A percentile compares a stretch with the other conserved stretches of the same genome.
Evolutionary conservation across 768 basidiomycete genomes (phyloP).

Genomic region (Rhodosporidiobolus odoratus): DNA sequence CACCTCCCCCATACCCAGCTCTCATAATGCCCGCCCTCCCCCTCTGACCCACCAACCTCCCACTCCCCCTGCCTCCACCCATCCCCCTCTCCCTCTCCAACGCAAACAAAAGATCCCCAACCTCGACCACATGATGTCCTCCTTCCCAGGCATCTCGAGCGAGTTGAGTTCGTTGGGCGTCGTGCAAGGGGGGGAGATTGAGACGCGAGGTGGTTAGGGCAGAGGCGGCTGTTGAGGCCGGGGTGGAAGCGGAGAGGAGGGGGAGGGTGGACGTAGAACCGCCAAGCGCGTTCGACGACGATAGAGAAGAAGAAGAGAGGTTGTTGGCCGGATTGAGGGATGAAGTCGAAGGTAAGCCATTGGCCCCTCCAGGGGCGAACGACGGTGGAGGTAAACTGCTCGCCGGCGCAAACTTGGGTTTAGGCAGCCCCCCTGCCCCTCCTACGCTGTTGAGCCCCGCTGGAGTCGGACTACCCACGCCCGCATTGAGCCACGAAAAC

Average conservation of each 20-base stretch:
- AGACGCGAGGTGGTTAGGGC: slow-evolving; percentile 26
- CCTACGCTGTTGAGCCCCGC: slow-evolving; percentile 1
- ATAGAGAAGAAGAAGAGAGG: not conserved
- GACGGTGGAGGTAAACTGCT: slow-evolving; percentile 9
- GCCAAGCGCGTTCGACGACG: slow-evolving; percentile 37
- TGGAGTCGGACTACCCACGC: slow-evolving; percentile 40
- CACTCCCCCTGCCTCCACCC: slow-evolving; percentile 28
- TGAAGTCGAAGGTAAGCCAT: slow-evolving; percentile 35
- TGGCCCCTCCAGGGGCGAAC: slow-evolving; percentile 45
- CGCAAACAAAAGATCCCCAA: slow-evolving; percentile 79
- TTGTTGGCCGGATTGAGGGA: slow-evolving; percentile 27
- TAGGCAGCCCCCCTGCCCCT: slow-evolving; percentile 32
- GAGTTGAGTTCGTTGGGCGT: slow-evolving; percentile 49
- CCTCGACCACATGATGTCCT: slow-evolving; percentile 57
- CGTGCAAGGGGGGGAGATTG: slow-evolving; percentile 46
- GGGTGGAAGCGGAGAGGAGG: slow-evolving; percentile 59
- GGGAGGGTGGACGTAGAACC: slow-evolving; percentile 48
- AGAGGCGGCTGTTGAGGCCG: not conserved
- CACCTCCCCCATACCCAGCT: not conserved
- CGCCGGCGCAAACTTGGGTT: slow-evolving; percentile 27
- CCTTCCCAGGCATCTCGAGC: slow-evolving; percentile 55
- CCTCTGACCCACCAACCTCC: slow-evolving; percentile 8
- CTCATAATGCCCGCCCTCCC: slow-evolving; percentile 28
- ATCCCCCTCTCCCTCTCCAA: slow-evolving; percentile 55
- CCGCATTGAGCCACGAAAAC: slow-evolving; percentile 82